Conservation (phyloP, 352 stramenopile species). For the Globisporangium cystogenes region DNA sequence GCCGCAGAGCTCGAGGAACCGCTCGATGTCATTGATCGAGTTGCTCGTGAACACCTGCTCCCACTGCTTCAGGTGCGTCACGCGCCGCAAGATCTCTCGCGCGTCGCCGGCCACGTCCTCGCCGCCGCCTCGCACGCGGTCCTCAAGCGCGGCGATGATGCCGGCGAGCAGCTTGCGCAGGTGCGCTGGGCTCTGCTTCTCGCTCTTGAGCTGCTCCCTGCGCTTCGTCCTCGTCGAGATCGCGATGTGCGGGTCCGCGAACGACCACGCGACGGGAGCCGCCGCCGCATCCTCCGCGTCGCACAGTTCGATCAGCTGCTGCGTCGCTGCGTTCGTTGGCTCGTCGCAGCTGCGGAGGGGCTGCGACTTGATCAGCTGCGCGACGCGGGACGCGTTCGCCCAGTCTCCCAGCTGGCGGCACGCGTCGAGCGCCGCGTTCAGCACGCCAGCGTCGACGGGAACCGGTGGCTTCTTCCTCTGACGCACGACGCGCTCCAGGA, state of each 20-base stretch:
- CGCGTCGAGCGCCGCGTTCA: slow-evolving; percentile 42
- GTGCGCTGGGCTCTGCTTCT: slow-evolving; percentile 1
- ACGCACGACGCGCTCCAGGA: slow-evolving; percentile 13
- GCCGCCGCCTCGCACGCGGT: neutral
- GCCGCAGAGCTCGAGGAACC: slow-evolving; percentile 7
- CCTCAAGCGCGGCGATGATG: slow-evolving; percentile 2
- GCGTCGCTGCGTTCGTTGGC: neutral
- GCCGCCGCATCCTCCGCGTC: slow-evolving; percentile 4
- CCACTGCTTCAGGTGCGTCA: slow-evolving; percentile 12
- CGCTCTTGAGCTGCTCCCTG: slow-evolving; percentile 10
- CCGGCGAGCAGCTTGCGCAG: neutral
- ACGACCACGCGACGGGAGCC: slow-evolving; percentile 8
- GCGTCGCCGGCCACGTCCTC: neutral
- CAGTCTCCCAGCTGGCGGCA: slow-evolving; percentile 37
- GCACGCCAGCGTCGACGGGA: slow-evolving; percentile 7
- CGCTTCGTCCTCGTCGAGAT: slow-evolving; percentile 9
- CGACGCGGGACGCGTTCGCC: slow-evolving; percentile 20
- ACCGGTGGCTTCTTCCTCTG: neutral
- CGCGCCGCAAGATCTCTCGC: neutral
- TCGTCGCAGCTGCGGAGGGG: neutral
- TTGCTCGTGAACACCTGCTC: slow-evolving; percentile 7
- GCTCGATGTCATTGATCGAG: slow-evolving; percentile 6
- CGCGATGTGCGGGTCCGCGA: neutral
- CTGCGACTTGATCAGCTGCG: neutral
- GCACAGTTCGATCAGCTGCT: slow-evolving; percentile 4